Percentiles rank a stretch among this genome's conserved stretches.
phyloP scores from a whole-genome alignment of 495 filamentous ascomycete species.

The Penicillium atrosanguineum region DNA sequence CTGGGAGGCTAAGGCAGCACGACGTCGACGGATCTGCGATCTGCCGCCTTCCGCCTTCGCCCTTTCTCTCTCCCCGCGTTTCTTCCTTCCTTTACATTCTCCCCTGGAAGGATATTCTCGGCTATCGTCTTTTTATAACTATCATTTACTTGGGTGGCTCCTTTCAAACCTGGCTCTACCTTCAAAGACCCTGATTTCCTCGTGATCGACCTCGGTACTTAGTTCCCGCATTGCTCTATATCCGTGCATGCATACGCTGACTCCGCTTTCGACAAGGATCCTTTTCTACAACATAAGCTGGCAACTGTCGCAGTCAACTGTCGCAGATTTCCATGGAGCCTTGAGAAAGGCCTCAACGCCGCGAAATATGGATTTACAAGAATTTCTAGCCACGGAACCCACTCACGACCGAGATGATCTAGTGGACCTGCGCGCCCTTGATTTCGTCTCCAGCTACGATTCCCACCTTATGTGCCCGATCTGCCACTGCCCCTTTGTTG shows the following conservation, averaged over 20 bases:
- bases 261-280: constrained; percentile 7
- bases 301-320: background rate
- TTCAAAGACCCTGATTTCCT: constrained; percentile 19
- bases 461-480: constrained; percentile 81
- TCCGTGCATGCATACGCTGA: constrained; percentile 14
- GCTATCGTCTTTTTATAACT: background rate
- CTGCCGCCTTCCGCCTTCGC: constrained; percentile 26
- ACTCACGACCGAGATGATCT: constrained; percentile 27
- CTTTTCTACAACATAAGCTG: background rate
- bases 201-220: constrained; percentile 24
- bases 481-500: constrained; percentile 71
- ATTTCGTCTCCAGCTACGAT: constrained; percentile 67
- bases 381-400: constrained; percentile 36
- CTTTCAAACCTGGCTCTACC: constrained; percentile 10
- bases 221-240: constrained; percentile 6
- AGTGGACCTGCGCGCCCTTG: constrained; percentile 67
- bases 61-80: constrained; percentile 16
- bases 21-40: constrained; percentile 19
- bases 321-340: background rate
- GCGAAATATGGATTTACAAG: constrained; percentile 32
- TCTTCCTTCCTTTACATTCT: constrained; percentile 4
- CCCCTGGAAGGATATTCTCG: background rate
- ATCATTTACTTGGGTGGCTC: background rate
- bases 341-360: background rate
- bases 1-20: constrained; percentile 8